Evolutionary conservation across 192 early-diverging fungal species (phyloP), one percentile per base, ranked within the genome.

Genomic region (Linnemannia schmuckeri): DNA sequence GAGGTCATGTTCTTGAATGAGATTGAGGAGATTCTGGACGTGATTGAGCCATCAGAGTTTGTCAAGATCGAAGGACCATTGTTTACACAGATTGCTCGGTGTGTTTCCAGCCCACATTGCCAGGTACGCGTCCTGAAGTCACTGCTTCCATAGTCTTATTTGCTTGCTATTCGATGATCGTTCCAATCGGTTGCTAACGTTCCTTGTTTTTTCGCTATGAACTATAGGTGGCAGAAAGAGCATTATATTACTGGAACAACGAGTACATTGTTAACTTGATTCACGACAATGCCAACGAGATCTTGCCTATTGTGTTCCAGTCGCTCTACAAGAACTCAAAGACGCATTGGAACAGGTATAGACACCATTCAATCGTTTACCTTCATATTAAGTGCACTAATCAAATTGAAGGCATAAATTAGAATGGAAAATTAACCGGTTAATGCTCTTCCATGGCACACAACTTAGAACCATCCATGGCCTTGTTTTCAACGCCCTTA

Each of bases 1-100:
- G 98, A 99, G 91, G 97, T 99, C 77, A 98, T 99, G 98, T 99
- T 98, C 90, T 92, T 99, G 82, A 97, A 97, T 89, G 99, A 99
- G 89, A 91, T 99, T 57, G 99, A 99, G 83, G 98, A 98, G 80
- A 97, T 99, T 37, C 86, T 99, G 92, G 97, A 98, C 88, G 95
- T 97, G 1, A 97, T 97, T 70, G 98, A 99, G 82, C 96, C 96
- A 5, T 90, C 93, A 55, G 97, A 99, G 88, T 99, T 99, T 89
- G 90, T 94, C 68, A 96, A 94, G 76, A 90, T 99, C 54, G 96
- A 97, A 88, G 92, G 94, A 38, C 97, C 97, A 40, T 88, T 99
- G 57, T 99, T 99, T 87, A 94, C 96, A 87, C 96, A 97, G 87
- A 95, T 99, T 49, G 93, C 97, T 20, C 90, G 92, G 74, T 99